These are phyloP conservation scores for Helicostylum pulchrum DNA, from an alignment of 192 early-diverging fungal genomes.

Conservation along the genomic window DNA sequence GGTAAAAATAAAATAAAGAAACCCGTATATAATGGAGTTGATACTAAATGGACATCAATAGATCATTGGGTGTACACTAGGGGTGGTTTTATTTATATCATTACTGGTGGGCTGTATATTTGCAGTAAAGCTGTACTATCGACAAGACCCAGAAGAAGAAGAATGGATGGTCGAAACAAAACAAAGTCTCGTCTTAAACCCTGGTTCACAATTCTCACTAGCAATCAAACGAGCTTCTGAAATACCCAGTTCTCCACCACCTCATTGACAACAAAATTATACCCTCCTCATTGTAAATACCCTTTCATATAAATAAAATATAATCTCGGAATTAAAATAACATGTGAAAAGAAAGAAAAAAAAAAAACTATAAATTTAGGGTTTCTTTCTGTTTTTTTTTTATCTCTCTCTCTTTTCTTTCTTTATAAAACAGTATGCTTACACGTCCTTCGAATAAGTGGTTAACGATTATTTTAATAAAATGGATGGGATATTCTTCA, in stretches of 20 bases:
- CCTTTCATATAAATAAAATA: neutral
- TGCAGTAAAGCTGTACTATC: neutral
- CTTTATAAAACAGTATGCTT: neutral
- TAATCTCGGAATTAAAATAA: neutral
- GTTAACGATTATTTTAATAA: conserved; percentile 24
- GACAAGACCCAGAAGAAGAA: neutral
- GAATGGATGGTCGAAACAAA: neutral
- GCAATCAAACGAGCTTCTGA: conserved; percentile 1
- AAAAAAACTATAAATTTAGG: neutral
- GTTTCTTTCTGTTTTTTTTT: conserved; percentile 6
- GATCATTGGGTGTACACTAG: conserved; percentile 3
- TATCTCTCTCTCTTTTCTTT: conserved; percentile 2
- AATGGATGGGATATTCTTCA: conserved; percentile 29
- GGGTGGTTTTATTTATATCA: neutral
- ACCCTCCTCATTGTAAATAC: no score
- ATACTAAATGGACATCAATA: no score
- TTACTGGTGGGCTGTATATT: neutral
- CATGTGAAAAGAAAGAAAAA: conserved; percentile 3
- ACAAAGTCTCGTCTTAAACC: neutral
- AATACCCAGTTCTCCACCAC: neutral
- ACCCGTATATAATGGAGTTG: no score
- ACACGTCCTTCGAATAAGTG: neutral
- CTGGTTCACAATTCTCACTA: conserved; percentile 1
- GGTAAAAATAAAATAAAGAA: no score
- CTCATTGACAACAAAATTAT: neutral